Percentiles rank a stretch among this genome's conserved stretches.
These are phyloP conservation scores for Geotrichum citri-aurantii DNA, from an alignment of 1,139 yeast genomes.

Conservation along the genomic window DNA sequence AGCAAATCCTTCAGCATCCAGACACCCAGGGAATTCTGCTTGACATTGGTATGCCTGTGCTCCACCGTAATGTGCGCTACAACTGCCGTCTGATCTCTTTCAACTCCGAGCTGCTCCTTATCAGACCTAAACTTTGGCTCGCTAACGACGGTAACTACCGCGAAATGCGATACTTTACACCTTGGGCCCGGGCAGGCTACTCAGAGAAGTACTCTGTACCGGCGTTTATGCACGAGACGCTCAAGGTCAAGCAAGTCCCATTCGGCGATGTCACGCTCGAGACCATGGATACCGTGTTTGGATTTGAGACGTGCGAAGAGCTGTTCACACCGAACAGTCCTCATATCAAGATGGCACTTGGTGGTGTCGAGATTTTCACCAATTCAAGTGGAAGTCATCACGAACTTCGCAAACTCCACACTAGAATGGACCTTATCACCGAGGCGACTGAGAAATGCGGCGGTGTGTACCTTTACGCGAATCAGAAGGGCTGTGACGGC, in stretches of 20 bases:
- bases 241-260: constrained; percentile 46
- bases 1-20: constrained; percentile 58
- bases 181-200: constrained; percentile 78
- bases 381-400: constrained; percentile 97
- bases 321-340: constrained; percentile 95
- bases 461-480: constrained; percentile 87
- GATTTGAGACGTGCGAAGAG: constrained; percentile 97
- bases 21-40: constrained; percentile 70
- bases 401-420: constrained; percentile 81
- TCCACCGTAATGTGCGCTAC: constrained; percentile 81
- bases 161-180: constrained; percentile 94
- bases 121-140: constrained; percentile 85
- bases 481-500: constrained; percentile 98
- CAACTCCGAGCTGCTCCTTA: constrained; percentile 71
- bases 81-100: constrained; percentile 83
- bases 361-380: constrained; percentile 93
- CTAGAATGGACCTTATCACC: constrained; percentile 73
- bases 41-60: constrained; percentile 92
- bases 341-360: constrained; percentile 83
- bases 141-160: constrained; percentile 98
- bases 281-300: constrained; percentile 79
- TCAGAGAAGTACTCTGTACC: constrained; percentile 74
- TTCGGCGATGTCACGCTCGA: constrained; percentile 89
- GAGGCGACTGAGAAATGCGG: constrained; percentile 97
- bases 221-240: constrained; percentile 49